These are phyloP conservation scores for Colletotrichum tamarilloi DNA, from an alignment of 2,329 filamentous ascomycete genomes.

Conservation along the genomic window DNA sequence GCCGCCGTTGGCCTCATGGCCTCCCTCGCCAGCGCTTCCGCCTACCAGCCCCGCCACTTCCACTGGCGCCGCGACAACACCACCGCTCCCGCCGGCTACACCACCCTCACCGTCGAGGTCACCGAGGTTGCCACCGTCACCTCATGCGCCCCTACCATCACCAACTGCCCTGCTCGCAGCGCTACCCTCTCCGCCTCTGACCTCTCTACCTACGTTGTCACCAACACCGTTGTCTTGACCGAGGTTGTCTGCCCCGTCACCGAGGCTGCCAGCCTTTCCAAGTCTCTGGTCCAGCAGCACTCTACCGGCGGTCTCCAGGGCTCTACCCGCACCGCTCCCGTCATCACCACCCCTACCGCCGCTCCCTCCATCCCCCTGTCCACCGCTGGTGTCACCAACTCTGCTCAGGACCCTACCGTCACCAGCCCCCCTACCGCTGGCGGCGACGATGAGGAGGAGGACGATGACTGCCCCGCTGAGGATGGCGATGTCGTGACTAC, in stretches of 20 bases:
- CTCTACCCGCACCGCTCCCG: conserved; percentile 46
- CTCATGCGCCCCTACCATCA: conserved; percentile 67
- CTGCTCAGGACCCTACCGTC: conserved; percentile 35
- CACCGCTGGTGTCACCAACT: conserved; percentile 49
- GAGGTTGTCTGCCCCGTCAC: conserved; percentile 58
- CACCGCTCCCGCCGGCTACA: conserved; percentile 41
- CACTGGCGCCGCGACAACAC: conserved; percentile 39
- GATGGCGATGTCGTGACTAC: conserved; percentile 34
- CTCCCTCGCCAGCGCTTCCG: conserved; percentile 55
- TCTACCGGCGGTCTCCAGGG: conserved; percentile 51
- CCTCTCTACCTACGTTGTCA: conserved; percentile 47
- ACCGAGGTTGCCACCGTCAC: conserved; percentile 68
- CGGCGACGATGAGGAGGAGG: conserved; percentile 25
- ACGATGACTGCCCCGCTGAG: conserved; percentile 33
- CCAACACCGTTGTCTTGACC: conserved; percentile 52
- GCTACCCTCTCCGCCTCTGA: conserved; percentile 49
- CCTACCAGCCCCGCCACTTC: conserved; percentile 50
- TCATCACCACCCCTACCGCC: conserved; percentile 39
- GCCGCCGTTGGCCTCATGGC: conserved; percentile 57
- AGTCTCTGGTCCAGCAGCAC: conserved; percentile 50
- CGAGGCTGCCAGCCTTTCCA: conserved; percentile 53
- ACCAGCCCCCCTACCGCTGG: conserved; percentile 20
- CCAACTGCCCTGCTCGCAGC: conserved; percentile 62
- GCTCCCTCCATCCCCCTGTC: conserved; percentile 39
- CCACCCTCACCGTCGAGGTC: conserved; percentile 61